phyloP scores from a whole-genome alignment of 2,329 filamentous ascomycete genomes.

The Cladosporium sp. region DNA sequence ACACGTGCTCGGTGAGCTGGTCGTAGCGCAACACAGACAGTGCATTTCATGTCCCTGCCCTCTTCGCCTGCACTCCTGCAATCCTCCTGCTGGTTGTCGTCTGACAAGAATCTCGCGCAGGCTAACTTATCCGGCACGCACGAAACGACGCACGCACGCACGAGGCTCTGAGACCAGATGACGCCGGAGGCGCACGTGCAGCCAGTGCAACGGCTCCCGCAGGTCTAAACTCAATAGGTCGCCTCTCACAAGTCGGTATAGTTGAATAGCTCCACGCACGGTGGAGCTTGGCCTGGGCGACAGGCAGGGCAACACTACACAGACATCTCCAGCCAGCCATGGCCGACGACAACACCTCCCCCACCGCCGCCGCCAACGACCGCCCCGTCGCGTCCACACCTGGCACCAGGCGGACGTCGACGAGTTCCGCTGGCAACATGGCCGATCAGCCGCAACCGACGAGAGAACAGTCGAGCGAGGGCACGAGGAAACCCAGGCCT shows the following conservation, averaged over 20 bases:
- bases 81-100: not conserved
- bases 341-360: constrained; percentile 6
- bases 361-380: not conserved
- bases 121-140: not conserved
- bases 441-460: constrained; percentile 22
- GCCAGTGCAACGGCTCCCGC: constrained; percentile 4
- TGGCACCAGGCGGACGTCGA: constrained; percentile 28
- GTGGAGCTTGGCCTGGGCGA: constrained; percentile 9
- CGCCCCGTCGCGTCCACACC: constrained; percentile 22
- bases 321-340: constrained; percentile 9
- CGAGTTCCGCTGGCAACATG: constrained; percentile 23
- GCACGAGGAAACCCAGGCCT: constrained; percentile 25
- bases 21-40: not conserved
- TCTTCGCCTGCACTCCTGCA: not conserved
- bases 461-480: constrained; percentile 21
- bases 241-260: constrained; percentile 5
- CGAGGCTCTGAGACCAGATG: constrained; percentile 12
- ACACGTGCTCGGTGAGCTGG: not conserved
- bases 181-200: constrained; percentile 15
- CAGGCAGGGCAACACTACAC: not conserved
- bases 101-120: not conserved
- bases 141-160: not conserved
- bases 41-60: not conserved
- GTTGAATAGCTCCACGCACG: constrained; percentile 14
- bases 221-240: not conserved